Evolutionary conservation across 768 basidiomycete genomes (phyloP).

Genomic region (Tricholoma terreum): DNA sequence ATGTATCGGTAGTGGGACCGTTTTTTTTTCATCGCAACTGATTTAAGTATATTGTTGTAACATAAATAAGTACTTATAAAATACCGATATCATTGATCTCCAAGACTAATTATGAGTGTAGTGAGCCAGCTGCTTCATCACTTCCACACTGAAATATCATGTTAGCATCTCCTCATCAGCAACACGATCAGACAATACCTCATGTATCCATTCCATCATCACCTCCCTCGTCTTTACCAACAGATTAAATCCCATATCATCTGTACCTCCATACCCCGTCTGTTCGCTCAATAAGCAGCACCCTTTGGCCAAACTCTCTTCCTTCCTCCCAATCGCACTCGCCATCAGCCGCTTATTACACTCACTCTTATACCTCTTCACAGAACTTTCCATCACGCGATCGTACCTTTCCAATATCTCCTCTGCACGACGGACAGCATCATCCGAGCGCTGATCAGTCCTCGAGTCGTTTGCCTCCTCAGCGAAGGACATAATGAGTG

Average conservation of each 20-base stretch:
- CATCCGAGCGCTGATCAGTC: conserved; percentile 38
- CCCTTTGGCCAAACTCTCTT: conserved; percentile 35
- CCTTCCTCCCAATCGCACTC: conserved; percentile 32
- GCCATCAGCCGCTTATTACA: conserved; percentile 33
- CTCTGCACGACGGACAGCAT: conserved; percentile 35
- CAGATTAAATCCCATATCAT: conserved; percentile 39
- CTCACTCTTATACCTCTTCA: conserved; percentile 39
- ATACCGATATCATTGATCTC: too few species aligned
- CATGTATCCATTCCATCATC: conserved; percentile 40
- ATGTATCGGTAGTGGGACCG: too few species aligned
- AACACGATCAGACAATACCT: conserved; percentile 23
- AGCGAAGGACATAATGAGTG: conserved; percentile 40
- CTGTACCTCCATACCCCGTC: conserved; percentile 41
- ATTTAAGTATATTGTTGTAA: too few species aligned
- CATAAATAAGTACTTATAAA: too few species aligned
- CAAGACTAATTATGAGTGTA: too few species aligned
- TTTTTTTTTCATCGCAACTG: too few species aligned
- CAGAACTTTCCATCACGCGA: conserved; percentile 32
- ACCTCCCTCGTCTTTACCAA: conserved; percentile 34
- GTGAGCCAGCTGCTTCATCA: background rate
- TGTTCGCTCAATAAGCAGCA: conserved; percentile 47
- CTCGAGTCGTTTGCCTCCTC: conserved; percentile 43
- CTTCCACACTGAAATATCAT: background rate
- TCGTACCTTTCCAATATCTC: conserved; percentile 33
- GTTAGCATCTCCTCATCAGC: background rate